Evolutionary conservation across 2,329 filamentous ascomycete genomes (phyloP), one percentile per base, ranked within the genome.

Genomic region (Colletotrichum cereale): DNA sequence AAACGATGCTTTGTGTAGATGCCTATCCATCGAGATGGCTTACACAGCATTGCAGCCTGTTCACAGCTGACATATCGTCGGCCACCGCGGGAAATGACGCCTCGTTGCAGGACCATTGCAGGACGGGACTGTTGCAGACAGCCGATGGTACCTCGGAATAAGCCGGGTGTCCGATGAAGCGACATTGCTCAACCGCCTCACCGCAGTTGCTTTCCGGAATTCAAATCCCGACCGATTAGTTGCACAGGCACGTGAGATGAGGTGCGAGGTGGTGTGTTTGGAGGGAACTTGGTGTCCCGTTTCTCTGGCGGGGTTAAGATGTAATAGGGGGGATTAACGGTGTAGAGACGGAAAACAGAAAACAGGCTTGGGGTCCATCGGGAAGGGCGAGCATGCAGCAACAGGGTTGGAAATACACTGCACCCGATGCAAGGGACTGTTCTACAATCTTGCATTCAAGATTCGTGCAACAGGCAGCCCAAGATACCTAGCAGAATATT

Each of bases 41-140:
- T 72, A 72, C 52, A n/a, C 29, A 72, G 62, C 69, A n/a, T 53
- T 60, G 36, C 69, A 69, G 40, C 18, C 64, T 72, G 47, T 60
- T 34, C 52, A 53, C 21, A 12, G 68, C 68, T 69, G 58, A 72
- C 69, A 72, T 42, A 31, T 53, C 16, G 24, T 40, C 50, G 57
- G 36, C 40, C 26, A 55, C 29, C 34, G 38, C 24, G 26, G 42
- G 18, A 5, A 31, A 8, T 42, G 61, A 53, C 21, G 36, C 21
- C 26, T 26, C 6, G 10, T 10, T n/a, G 36, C 56, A 40, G n/a
- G 47, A 29, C 12, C 8, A 5, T 26, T 31, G 47, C n/a, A 31
- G 4, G 44, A 47, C 10, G 24, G 16, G 47, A 31, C 14, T n/a
- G 18, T 11, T 18, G 26, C 12, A 31, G 3, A 10, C 12, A 31